Evolutionary conservation across 2,329 filamentous ascomycete species (phyloP).

Genomic region (Aulographum hederae): DNA sequence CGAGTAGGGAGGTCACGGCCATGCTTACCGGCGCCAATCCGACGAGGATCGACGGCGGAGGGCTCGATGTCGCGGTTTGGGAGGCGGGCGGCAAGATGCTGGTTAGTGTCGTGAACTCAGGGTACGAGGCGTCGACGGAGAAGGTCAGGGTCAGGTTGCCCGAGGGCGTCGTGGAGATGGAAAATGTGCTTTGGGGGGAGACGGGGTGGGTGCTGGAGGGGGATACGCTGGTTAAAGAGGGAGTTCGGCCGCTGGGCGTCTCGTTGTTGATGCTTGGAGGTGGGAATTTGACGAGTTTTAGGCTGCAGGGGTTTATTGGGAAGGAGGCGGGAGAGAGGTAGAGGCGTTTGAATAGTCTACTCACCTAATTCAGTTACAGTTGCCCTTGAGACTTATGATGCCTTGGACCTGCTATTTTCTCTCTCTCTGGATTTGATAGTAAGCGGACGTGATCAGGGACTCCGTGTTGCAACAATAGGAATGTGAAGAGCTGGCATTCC

Average conservation of each 20-base stretch:
- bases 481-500: too few species aligned
- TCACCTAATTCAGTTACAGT: too few species aligned
- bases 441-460: too few species aligned
- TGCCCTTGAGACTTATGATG: too few species aligned
- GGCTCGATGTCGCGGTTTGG: slow-evolving; percentile 25
- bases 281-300: not conserved
- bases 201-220: not conserved
- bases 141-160: not conserved
- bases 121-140: slow-evolving; percentile 8
- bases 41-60: slow-evolving; percentile 7
- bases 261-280: not conserved
- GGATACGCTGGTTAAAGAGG: not conserved
- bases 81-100: slow-evolving; percentile 16
- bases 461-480: too few species aligned
- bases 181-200: not conserved
- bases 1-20: slow-evolving; percentile 12
- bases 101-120: slow-evolving; percentile 20
- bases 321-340: not conserved
- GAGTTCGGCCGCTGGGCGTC: slow-evolving; percentile 1
- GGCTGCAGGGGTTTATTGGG: not conserved
- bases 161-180: not conserved
- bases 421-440: too few species aligned
- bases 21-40: slow-evolving; percentile 20
- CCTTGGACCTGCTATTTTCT: too few species aligned
- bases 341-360: too few species aligned